Base-by-base conservation (phyloP, 2,329 filamentous ascomycete genomes). In the Chaetomium sp. region DNA sequence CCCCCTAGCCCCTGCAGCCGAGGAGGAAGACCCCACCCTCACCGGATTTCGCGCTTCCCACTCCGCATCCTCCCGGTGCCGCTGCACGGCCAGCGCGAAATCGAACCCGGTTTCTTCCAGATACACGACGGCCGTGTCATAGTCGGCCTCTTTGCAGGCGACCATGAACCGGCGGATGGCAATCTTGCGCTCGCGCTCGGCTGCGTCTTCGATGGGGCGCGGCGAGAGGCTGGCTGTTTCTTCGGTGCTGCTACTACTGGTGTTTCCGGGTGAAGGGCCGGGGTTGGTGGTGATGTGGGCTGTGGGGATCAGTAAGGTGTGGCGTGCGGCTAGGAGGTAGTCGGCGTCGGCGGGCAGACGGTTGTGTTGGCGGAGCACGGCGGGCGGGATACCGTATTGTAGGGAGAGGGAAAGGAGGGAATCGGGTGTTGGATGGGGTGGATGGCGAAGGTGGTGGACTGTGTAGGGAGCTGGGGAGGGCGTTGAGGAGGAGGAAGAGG, bases 121-220 rank as follows among this genome's bases (percentile, higher is more conserved):
- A 68, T 94, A 94, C 19, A 91, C 68, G 34, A 88, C 68, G 1
- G 89, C 89, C 50, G 90, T 76, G 66, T 90, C 86, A 72, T 85
- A 91, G 75, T 91, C 86, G 32, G 81, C 74, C 34, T 89, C 86
- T 68, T 92, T 92, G 71, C 85, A 89, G 1, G 79, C 77, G 2
- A 89, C 83, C 88, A 91, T 91, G 76, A 86, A 92, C 59, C 86
- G 80, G 43, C 89, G 77, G 37, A 92, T 78, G 66, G 85, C 85
- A 14, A 74, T 77, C 71, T 89, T 91, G 59, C 84, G 79, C 49
- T 79, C 74, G 70, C 88, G 85, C 65, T 90, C 88, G 46, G 87
- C 86, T 66, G 89, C 87, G 48, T 85, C 83, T 53, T 88, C 86
- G n/a, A 88, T 64, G 0, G 88, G 88, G 34, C 79, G 74, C 1